Evolutionary conservation across 2,329 filamentous ascomycete species (phyloP).

Genomic region (Diaporthe amygdali): DNA sequence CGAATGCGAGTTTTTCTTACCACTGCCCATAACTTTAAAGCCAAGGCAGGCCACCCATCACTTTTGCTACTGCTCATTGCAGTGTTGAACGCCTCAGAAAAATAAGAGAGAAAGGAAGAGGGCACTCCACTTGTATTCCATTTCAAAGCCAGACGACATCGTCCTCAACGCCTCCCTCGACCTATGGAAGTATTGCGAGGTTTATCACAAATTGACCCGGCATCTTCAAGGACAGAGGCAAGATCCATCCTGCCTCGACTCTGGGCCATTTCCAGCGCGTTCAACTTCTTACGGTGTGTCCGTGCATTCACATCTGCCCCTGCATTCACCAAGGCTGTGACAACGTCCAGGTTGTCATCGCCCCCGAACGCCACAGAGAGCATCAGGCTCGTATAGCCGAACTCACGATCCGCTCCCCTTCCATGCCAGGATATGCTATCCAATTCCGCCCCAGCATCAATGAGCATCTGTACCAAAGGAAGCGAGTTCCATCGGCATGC

Average conservation of each 20-base stretch:
- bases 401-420: background rate
- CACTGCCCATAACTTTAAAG: too few relatives aligned
- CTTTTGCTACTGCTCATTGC: too few relatives aligned
- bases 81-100: too few relatives aligned
- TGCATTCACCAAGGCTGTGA: background rate
- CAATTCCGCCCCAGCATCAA: background rate
- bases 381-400: background rate
- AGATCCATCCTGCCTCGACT: background rate
- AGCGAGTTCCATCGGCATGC: background rate
- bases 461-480: background rate
- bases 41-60: too few relatives aligned
- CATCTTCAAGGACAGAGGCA: background rate
- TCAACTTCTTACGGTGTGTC: background rate
- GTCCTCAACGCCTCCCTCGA: background rate
- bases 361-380: background rate
- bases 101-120: too few relatives aligned
- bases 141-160: too few relatives aligned
- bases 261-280: background rate
- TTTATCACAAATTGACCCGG: background rate
- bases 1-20: too few relatives aligned
- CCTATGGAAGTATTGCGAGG: background rate
- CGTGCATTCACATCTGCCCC: background rate
- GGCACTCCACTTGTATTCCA: too few relatives aligned
- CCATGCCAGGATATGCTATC: background rate
- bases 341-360: background rate